These are phyloP conservation scores for Sporothrix globosa DNA, from an alignment of 2,329 filamentous ascomycete species.

Conservation along the genomic window DNA sequence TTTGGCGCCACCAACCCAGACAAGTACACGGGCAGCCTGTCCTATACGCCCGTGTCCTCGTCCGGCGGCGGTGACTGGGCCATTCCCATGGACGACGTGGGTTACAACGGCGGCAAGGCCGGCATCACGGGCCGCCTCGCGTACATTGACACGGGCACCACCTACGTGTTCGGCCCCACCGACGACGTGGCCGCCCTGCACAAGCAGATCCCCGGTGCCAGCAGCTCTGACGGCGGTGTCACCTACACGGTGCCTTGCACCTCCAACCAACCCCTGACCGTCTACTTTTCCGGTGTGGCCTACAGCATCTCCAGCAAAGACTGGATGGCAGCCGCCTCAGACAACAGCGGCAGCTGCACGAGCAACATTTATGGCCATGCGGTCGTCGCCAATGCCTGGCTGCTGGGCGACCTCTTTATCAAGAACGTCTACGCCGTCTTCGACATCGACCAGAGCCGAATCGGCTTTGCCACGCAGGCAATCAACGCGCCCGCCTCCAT, in stretches of 20 bases:
- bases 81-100: slow-evolving; percentile 67
- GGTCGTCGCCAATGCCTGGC: slow-evolving; percentile 69
- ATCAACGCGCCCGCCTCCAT: slow-evolving; percentile 3
- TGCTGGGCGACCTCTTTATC: slow-evolving; percentile 83
- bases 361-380: slow-evolving; percentile 77
- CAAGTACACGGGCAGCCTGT: slow-evolving; percentile 69
- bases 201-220: slow-evolving; percentile 64
- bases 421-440: slow-evolving; percentile 91
- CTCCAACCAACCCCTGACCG: slow-evolving; percentile 60
- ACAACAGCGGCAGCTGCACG: slow-evolving; percentile 54
- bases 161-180: slow-evolving; percentile 73
- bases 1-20: slow-evolving; percentile 71
- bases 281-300: slow-evolving; percentile 68
- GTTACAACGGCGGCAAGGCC: slow-evolving; percentile 62
- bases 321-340: slow-evolving; percentile 59
- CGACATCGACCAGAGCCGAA: slow-evolving; percentile 68
- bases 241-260: slow-evolving; percentile 76
- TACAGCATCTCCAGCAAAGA: slow-evolving; percentile 72
- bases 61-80: slow-evolving; percentile 68
- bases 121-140: slow-evolving; percentile 61
- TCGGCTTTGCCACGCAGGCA: slow-evolving; percentile 43
- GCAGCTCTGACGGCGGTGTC: slow-evolving; percentile 56
- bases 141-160: slow-evolving; percentile 84
- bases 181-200: slow-evolving; percentile 70
- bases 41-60: slow-evolving; percentile 62